A percentile compares a stretch with the other conserved stretches of the same genome.
Evolutionary conservation across 1,284 basidiomycete genomes (phyloP).

Genomic region (Pyrrhoderma lamaoense): DNA sequence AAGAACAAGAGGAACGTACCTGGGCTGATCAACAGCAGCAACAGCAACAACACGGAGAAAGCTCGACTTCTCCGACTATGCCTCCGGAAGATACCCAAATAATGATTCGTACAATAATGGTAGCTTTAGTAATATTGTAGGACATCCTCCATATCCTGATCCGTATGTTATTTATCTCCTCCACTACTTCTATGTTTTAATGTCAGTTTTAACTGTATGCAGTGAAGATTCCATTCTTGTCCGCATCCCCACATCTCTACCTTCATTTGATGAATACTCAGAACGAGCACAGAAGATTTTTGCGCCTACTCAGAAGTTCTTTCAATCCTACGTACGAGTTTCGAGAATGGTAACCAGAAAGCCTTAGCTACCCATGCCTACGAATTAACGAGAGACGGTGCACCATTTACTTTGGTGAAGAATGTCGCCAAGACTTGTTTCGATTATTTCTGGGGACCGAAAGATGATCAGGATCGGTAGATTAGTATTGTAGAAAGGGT

Average conservation of each 20-base stretch:
- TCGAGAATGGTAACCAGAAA: constrained; percentile 43
- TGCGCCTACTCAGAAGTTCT: constrained; percentile 41
- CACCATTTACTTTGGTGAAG: constrained; percentile 46
- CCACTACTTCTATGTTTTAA: no score
- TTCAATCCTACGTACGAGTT: constrained; percentile 38
- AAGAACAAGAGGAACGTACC: constrained; percentile 36
- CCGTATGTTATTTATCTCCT: no score
- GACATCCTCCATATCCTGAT: no score
- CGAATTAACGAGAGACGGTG: constrained; percentile 47
- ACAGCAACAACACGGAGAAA: constrained; percentile 1
- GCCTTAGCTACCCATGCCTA: constrained; percentile 43
- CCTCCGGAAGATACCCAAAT: no score
- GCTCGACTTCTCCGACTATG: no score
- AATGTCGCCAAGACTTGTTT: constrained; percentile 33
- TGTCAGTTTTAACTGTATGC: no score
- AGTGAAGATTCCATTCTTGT: constrained; percentile 28
- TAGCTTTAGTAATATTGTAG: no score
- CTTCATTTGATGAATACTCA: constrained; percentile 25
- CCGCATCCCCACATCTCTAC: constrained; percentile 30
- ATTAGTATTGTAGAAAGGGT: no score
- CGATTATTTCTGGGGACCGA: constrained; percentile 10
- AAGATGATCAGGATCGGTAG: constrained; percentile 13
- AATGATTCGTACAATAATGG: no score
- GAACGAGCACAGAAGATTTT: constrained; percentile 42
- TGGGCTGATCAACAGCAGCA: constrained; percentile 28